These are phyloP conservation scores for Chaetomium fimeti DNA, from an alignment of 495 filamentous ascomycete genomes.

Conservation along the genomic window DNA sequence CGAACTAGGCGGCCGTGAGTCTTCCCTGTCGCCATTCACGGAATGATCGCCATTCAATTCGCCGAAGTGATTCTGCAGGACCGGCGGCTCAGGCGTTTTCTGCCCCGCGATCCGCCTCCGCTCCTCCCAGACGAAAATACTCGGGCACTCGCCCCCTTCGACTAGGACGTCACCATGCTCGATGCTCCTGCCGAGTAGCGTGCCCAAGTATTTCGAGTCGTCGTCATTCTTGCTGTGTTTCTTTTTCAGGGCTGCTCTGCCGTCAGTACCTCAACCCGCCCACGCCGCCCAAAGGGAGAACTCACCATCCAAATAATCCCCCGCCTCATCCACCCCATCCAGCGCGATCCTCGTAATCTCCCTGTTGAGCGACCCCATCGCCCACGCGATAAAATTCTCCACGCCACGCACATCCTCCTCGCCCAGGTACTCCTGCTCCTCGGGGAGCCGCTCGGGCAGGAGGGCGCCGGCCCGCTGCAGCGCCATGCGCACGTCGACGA, in stretches of 20 bases:
- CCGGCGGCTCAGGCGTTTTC: conserved; percentile 24
- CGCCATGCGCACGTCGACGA: conserved; percentile 80
- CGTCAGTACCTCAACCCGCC: background rate
- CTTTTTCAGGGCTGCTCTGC: conserved; percentile 62
- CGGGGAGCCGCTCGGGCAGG: conserved; percentile 52
- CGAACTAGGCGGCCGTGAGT: conserved; percentile 50
- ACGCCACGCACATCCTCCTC: conserved; percentile 73
- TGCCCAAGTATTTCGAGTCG: conserved; percentile 76
- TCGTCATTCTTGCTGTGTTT: conserved; percentile 79
- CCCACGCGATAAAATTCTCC: conserved; percentile 72
- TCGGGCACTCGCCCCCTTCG: conserved; percentile 67
- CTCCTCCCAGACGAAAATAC: conserved; percentile 64
- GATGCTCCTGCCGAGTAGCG: conserved; percentile 66
- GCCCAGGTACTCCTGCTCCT: conserved; percentile 38
- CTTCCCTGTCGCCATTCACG: conserved; percentile 23
- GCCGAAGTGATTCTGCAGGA: background rate
- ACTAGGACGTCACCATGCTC: conserved; percentile 67
- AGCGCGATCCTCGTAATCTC: conserved; percentile 65
- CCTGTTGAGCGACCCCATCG: conserved; percentile 60
- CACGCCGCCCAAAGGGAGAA: background rate
- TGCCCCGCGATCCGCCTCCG: conserved; percentile 30
- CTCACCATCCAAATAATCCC: conserved; percentile 70
- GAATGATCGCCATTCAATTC: conserved; percentile 21
- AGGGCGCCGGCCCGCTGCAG: conserved; percentile 72
- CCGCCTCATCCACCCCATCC: conserved; percentile 52